Evolutionary conservation across 2,329 filamentous ascomycete species (phyloP), one percentile per base, ranked within the genome.

Genomic region (Aspergillus calidoustus): DNA sequence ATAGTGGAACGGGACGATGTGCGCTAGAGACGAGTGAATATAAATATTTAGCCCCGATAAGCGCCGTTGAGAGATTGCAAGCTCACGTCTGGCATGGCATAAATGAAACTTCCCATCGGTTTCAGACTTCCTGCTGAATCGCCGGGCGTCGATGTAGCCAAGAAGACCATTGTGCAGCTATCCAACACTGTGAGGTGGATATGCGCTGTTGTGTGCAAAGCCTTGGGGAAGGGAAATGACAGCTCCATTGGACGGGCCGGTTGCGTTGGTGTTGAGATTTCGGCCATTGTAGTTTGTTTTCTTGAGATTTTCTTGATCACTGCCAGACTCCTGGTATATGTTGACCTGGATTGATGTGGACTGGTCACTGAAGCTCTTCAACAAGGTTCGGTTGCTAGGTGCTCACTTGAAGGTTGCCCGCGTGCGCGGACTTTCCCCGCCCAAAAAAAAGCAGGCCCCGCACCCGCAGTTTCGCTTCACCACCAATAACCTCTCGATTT

Each of bases 31-130:
- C 44, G 60, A 38, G 54, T 28, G 46, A 25, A 48, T 25, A 25
- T 49, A 25, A 25, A 25, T 49, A 49, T 49, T 19, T 46, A 46
- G 43, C 43, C n/a, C 43, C 31, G 34, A 43, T 38, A 54, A 43
- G 11, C 11, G 15, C 13, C 34, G 30, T 7, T 8, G n/a, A 47
- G n/a, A 23, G 34, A 15, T 31, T 31, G 23, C 15, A 11, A 44
- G 74, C 82, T 70, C 81, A 97, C 95, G 79, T 97, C 91, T 17
- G 95, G 94, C 75, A 99, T 86, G 3, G 93, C 91, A 74, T 97
- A 98, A 50, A 98, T 91, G 73, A 98, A 94, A 54, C 92, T 97
- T 3, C 95, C 94, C 77, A 98, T 84, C 54, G 85, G 80, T 46
- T 85, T 79, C 34, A 74, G 70, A 54, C 71, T 70, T 11, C 71